These are phyloP conservation scores for Fusarium sp. DNA, from an alignment of 2,329 filamentous ascomycete species.

Conservation along the genomic window DNA sequence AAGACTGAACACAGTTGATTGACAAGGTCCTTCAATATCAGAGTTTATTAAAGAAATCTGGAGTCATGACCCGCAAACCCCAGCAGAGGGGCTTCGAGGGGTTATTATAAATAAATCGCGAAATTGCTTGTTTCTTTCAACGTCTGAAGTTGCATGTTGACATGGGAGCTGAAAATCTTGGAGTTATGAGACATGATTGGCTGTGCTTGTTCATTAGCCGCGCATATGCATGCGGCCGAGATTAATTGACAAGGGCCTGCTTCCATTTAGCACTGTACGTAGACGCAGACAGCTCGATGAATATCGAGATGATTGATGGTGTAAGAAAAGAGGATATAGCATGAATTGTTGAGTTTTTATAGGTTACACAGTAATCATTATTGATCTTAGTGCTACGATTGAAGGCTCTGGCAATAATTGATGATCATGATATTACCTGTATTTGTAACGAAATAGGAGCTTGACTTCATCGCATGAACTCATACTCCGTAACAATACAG, in stretches of 20 bases:
- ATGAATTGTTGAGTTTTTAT: neutral
- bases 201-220: constrained; percentile 34
- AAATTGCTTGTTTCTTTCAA: constrained; percentile 29
- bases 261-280: constrained; percentile 35
- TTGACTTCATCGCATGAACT: neutral
- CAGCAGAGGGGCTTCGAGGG: constrained; percentile 3
- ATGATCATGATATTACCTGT: neutral
- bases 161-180: neutral
- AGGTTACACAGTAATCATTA: too few relatives aligned
- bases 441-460: neutral
- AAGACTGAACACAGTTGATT: neutral
- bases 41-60: neutral
- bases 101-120: constrained; percentile 8
- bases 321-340: neutral
- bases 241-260: constrained; percentile 35
- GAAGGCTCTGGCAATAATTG: fast-evolving
- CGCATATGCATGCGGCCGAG: constrained; percentile 43
- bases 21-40: constrained; percentile 10
- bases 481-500: neutral
- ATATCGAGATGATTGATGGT: neutral
- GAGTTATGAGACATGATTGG: constrained; percentile 31
- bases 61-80: neutral
- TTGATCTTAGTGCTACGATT: neutral
- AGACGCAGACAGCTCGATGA: neutral
- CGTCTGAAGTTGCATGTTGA: neutral